A percentile compares a stretch with the other conserved stretches of the same genome.
Conservation (phyloP, 352 stramenopile genomes). For the Phytophthora macrochlamydospora region DNA sequence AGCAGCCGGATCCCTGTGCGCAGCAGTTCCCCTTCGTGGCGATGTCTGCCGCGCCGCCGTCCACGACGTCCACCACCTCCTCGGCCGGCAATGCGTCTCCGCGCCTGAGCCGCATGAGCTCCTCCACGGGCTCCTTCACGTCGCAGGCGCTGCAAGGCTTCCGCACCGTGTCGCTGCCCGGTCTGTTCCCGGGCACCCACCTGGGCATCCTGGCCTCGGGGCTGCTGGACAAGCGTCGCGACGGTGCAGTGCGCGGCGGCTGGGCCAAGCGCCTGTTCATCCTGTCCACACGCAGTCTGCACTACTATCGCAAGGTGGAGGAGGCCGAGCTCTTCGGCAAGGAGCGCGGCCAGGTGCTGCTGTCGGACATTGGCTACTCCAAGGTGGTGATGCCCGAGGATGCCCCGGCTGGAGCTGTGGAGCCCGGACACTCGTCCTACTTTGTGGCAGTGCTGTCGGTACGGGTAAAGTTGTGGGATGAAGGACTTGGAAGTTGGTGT, state of each 20-base stretch:
- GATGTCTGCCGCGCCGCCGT: conserved; percentile 45
- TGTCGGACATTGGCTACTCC: conserved; percentile 77
- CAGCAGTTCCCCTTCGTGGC: background rate
- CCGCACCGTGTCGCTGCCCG: conserved; percentile 73
- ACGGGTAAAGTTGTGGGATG: conserved; percentile 1
- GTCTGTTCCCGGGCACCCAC: conserved; percentile 72
- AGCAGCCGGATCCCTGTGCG: background rate
- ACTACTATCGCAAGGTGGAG: conserved; percentile 87
- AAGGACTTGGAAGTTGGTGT: background rate
- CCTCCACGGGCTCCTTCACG: conserved; percentile 53
- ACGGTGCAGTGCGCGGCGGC: conserved; percentile 80
- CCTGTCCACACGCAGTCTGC: conserved; percentile 75
- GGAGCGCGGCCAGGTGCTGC: conserved; percentile 72
- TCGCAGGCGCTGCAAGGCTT: conserved; percentile 66
- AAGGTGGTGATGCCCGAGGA: conserved; percentile 80
- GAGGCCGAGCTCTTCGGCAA: conserved; percentile 86
- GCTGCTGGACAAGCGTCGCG: conserved; percentile 79
- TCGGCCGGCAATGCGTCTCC: conserved; percentile 28
- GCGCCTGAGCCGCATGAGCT: conserved; percentile 67
- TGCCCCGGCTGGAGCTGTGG: conserved; percentile 72
- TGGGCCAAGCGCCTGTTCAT: conserved; percentile 87
- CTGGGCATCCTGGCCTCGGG: conserved; percentile 80
- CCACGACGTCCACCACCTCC: conserved; percentile 36
- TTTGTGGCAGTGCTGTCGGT: conserved; percentile 85
- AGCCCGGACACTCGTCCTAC: conserved; percentile 57